Conservation (phyloP, 306 rosid genomes). For the Lotus japonicus region DNA sequence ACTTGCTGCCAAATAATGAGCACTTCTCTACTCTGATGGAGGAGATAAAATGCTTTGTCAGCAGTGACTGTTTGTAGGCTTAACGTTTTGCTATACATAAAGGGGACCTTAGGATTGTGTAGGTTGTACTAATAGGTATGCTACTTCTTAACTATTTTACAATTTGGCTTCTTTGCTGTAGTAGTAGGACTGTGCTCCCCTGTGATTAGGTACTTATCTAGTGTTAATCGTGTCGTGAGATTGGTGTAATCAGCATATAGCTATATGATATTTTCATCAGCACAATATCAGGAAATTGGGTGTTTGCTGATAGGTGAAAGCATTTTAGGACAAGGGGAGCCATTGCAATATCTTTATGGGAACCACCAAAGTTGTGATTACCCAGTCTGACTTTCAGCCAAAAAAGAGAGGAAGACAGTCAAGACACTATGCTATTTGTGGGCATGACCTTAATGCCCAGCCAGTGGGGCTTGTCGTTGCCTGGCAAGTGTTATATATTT, state of each 20-base stretch:
- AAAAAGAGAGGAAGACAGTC: conserved; percentile 41
- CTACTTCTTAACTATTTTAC: conserved; percentile 44
- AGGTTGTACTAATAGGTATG: conserved; percentile 57
- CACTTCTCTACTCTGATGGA: conserved; percentile 85
- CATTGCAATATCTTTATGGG: conserved; percentile 42
- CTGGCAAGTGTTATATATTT: conserved; percentile 49
- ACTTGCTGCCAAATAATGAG: conserved; percentile 81
- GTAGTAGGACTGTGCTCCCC: conserved; percentile 37
- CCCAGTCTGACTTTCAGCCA: conserved; percentile 40
- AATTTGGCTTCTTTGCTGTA: conserved; percentile 38
- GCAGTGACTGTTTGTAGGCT: conserved; percentile 57
- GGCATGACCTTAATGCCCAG: conserved; percentile 41
- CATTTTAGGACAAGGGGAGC: conserved; percentile 34
- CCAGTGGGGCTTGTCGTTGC: conserved; percentile 34
- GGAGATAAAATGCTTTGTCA: conserved; percentile 79
- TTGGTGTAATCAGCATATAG: conserved; percentile 47
- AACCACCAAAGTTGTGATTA: conserved; percentile 37
- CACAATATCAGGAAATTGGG: conserved; percentile 26
- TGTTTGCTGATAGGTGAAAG: conserved; percentile 33
- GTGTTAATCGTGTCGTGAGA: conserved; percentile 28
- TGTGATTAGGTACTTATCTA: conserved; percentile 32
- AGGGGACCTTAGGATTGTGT: conserved; percentile 57
- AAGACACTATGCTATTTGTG: conserved; percentile 32
- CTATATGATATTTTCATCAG: conserved; percentile 38
- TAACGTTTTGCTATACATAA: conserved; percentile 42